phyloP scores from a whole-genome alignment of 1,284 basidiomycete species.

The Schizophyllum commune region DNA sequence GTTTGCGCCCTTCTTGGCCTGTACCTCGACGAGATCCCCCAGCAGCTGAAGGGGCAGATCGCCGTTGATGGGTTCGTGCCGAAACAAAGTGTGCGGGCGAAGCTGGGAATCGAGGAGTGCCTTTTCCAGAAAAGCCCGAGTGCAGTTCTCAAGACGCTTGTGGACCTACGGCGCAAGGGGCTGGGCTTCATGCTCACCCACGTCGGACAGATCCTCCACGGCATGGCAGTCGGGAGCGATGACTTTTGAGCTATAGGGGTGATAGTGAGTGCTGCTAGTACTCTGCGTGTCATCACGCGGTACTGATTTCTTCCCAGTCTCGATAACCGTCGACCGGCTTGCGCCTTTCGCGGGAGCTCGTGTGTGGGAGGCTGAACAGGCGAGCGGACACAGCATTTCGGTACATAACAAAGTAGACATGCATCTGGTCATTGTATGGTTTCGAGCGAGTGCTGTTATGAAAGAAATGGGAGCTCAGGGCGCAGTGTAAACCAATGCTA shows the following conservation, averaged over 20 bases:
- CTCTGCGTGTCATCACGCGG: no score
- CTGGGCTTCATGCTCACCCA: slow-evolving; percentile 15
- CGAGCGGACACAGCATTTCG: no score
- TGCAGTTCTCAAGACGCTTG: slow-evolving; percentile 11
- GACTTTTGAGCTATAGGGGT: slow-evolving; percentile 2
- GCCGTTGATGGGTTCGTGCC: slow-evolving; percentile 9
- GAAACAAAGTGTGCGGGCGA: neutral
- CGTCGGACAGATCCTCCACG: slow-evolving; percentile 16
- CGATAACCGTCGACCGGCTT: no score
- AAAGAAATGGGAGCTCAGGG: no score
- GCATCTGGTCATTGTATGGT: no score
- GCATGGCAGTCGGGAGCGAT: slow-evolving; percentile 7
- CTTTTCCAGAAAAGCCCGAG: slow-evolving; percentile 14
- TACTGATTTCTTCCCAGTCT: no score
- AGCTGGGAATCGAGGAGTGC: slow-evolving; percentile 7
- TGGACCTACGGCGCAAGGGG: slow-evolving; percentile 16
- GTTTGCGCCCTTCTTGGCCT: slow-evolving; percentile 7
- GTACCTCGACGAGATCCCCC: slow-evolving; percentile 1
- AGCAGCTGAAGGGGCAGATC: neutral
- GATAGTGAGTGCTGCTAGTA: no score
- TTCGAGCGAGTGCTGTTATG: no score
- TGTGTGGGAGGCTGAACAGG: neutral
- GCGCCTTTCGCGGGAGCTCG: no score
- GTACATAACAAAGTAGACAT: no score
- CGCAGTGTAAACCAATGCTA: no score